These are phyloP conservation scores for Pseudopyrenochaeta lycopersici DNA, from an alignment of 2,329 filamentous ascomycete species.

Conservation along the genomic window DNA sequence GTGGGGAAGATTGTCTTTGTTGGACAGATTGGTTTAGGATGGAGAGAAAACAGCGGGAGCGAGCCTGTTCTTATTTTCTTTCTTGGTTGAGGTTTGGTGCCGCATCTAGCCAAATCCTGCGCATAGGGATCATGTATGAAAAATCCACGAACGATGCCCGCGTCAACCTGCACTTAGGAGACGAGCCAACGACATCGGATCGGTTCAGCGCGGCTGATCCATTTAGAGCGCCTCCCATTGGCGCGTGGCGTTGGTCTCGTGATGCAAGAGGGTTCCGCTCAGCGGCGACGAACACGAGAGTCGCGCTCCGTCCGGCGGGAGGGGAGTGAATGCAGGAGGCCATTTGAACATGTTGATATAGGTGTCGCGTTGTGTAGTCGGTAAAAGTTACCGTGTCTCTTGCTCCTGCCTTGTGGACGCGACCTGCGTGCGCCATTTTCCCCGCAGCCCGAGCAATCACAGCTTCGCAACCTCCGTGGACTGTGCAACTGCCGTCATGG, in stretches of 20 bases:
- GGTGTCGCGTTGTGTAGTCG: conserved; percentile 13
- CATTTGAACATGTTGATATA: not conserved
- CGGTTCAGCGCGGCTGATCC: conserved; percentile 32
- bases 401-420: conserved; percentile 17
- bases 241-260: conserved; percentile 18
- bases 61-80: conserved; percentile 29
- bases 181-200: conserved; percentile 11
- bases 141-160: conserved; percentile 15
- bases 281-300: not conserved
- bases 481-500: no score
- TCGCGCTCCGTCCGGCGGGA: not conserved
- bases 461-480: conserved; percentile 10
- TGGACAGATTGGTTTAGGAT: conserved; percentile 9
- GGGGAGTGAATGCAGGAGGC: not conserved
- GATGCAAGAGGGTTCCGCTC: conserved; percentile 11
- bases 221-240: conserved; percentile 31
- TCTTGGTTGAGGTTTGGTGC: conserved; percentile 24
- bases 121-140: conserved; percentile 26
- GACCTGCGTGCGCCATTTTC: conserved; percentile 20
- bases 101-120: conserved; percentile 36
- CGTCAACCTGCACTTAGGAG: conserved; percentile 27
- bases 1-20: conserved; percentile 18
- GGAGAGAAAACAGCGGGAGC: conserved; percentile 5
- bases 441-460: conserved; percentile 22
- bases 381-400: conserved; percentile 24